phyloP scores from a whole-genome alignment of 2,329 filamentous ascomycete genomes.

The Neophaeococcomyces mojaviensis region DNA sequence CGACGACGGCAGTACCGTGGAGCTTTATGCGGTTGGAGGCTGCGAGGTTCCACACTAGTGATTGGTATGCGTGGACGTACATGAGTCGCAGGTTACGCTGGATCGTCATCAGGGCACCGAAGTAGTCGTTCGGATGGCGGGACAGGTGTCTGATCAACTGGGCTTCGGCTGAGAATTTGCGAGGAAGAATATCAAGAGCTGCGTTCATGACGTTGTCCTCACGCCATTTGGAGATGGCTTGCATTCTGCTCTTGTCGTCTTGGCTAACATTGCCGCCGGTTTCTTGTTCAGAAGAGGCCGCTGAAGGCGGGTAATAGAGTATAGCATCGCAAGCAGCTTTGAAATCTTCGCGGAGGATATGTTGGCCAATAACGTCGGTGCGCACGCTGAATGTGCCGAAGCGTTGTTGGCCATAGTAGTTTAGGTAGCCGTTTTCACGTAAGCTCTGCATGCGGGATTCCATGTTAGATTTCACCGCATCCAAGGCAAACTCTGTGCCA shows the following conservation, averaged over 20 bases:
- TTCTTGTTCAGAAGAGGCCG: constrained; percentile 50
- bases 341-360: constrained; percentile 75
- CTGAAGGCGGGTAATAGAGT: constrained; percentile 60
- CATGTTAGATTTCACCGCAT: constrained; percentile 24
- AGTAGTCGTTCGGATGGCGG: constrained; percentile 56
- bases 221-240: constrained; percentile 68
- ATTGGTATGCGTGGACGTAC: constrained; percentile 97
- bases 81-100: constrained; percentile 77
- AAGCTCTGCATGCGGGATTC: constrained; percentile 47
- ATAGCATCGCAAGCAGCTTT: constrained; percentile 72
- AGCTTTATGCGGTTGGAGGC: constrained; percentile 72
- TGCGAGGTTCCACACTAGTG: constrained; percentile 83
- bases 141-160: constrained; percentile 71
- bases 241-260: constrained; percentile 73
- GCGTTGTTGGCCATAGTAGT: constrained; percentile 96
- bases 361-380: constrained; percentile 76
- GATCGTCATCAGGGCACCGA: constrained; percentile 73
- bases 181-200: constrained; percentile 63
- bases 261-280: constrained; percentile 31
- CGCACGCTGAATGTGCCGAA: constrained; percentile 84
- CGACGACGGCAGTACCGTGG: constrained; percentile 65
- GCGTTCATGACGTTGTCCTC: constrained; percentile 50
- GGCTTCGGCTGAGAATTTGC: constrained; percentile 72
- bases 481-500: constrained; percentile 28
- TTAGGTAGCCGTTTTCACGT: constrained; percentile 73